Evolutionary conservation across 2,329 filamentous ascomycete species (phyloP), one percentile per base, ranked within the genome.

Genomic region (Fusarium oxysporum): DNA sequence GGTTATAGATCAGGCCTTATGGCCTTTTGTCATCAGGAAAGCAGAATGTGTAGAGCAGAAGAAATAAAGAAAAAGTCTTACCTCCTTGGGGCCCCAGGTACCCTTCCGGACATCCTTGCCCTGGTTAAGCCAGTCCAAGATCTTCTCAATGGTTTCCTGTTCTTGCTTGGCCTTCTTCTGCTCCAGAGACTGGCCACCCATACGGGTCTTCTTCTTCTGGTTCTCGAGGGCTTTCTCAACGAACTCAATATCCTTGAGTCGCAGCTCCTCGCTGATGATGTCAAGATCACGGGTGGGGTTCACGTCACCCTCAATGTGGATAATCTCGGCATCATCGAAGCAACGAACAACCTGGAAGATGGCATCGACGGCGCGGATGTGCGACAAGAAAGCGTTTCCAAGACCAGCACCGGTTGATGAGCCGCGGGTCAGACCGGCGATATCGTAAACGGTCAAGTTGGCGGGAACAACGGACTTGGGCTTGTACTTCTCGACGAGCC

Each of bases 321-420:
- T 98, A 80, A 99, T 99, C 86, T 99, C 96, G 68, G 96, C 96
- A 87, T 99, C 96, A 81, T 99, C 97, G 85, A 99, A 98, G 86
- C 93, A 97, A 79, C 95, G 92, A 41, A 98, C 95, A 48, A 98
- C 95, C 84, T 97, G 94, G 88, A 97, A 98, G 85, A 98, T 97
- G 83, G 95, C 95, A 87, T 98, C 95, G 83, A 98, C 95, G 61
- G 96, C 96, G 82, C 97, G 94, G 78, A 99, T 99, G 84, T 99
- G 96, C 41, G 96, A 98, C 86, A 99, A 87, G 91, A 99, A 99
- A 77, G 96, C 90, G 83, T 99, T 99, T 80, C 96, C 96, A 70
- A 99, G 92, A 88, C 96, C 96, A 77, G 95, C 96, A 86, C 97
- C 97, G 62, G 96, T 98, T 8, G 96, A 99, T 56, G 96, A 96